Evolutionary conservation across 805 yeast genomes (phyloP).

Genomic region (Kodamaea kaohsiungensis): DNA sequence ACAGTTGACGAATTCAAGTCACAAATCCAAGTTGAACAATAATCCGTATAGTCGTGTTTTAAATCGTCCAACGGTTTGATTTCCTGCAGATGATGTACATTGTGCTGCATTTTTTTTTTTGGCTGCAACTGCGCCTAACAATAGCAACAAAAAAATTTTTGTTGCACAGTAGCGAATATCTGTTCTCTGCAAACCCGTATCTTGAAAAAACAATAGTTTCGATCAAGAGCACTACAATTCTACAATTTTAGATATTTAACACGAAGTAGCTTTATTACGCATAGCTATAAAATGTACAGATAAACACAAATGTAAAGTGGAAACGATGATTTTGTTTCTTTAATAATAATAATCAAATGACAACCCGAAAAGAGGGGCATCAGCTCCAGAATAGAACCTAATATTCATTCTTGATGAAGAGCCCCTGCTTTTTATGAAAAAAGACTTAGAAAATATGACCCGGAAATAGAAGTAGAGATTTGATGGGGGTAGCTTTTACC

Average conservation of each 20-base stretch:
- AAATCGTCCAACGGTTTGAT: background rate
- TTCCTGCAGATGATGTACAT: background rate
- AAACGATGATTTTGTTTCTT: background rate
- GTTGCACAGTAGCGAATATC: too few species aligned
- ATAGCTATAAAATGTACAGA: background rate
- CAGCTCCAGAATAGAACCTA: conserved; percentile 3
- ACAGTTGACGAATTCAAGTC: background rate
- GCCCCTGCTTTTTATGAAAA: background rate
- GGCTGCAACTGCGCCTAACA: background rate
- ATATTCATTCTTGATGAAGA: background rate
- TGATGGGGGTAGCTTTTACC: background rate
- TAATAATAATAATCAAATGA: background rate
- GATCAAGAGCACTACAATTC: too few species aligned
- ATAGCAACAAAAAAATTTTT: background rate
- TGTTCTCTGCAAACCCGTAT: too few species aligned
- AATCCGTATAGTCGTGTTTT: background rate
- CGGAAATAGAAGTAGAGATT: conserved; percentile 4
- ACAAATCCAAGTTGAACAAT: background rate
- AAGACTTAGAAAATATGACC: background rate
- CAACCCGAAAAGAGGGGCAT: conserved; percentile 3
- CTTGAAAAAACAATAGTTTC: too few species aligned
- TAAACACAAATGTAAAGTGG: background rate
- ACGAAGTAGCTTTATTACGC: background rate
- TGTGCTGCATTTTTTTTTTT: background rate
- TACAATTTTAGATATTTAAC: background rate